A percentile compares a stretch with the other conserved stretches of the same genome.
These are phyloP conservation scores for Apiotrichum laibachii DNA, from an alignment of 1,284 basidiomycete genomes.

Conservation along the genomic window DNA sequence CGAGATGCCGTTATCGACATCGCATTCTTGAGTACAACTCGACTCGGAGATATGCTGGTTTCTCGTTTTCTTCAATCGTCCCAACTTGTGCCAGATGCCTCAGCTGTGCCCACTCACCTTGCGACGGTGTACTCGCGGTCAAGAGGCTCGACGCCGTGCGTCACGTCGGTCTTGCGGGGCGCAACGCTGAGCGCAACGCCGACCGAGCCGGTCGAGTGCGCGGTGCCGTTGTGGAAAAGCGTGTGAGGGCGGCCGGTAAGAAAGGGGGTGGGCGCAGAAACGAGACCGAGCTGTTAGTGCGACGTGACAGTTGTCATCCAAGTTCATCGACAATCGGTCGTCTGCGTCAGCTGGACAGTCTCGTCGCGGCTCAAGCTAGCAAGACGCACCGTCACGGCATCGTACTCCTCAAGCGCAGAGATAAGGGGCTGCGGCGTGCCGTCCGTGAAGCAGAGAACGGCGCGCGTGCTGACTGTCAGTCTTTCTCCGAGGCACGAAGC, in stretches of 20 bases:
- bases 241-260: slow-evolving; percentile 77
- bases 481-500: too few species aligned
- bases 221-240: slow-evolving; percentile 61
- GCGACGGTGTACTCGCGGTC: slow-evolving; percentile 60
- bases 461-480: slow-evolving; percentile 15
- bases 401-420: slow-evolving; percentile 22
- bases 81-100: too few species aligned
- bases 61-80: too few species aligned
- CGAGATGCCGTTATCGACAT: too few species aligned
- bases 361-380: neutral
- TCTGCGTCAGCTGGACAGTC: neutral
- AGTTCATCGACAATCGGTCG: neutral
- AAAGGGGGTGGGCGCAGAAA: slow-evolving; percentile 78
- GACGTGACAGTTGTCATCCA: neutral
- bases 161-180: slow-evolving; percentile 46
- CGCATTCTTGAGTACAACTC: too few species aligned
- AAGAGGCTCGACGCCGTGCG: slow-evolving; percentile 61
- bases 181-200: slow-evolving; percentile 61
- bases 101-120: slow-evolving; percentile 49
- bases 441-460: slow-evolving; percentile 37
- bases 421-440: slow-evolving; percentile 33
- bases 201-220: slow-evolving; percentile 67
- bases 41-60: too few species aligned
- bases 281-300: slow-evolving; percentile 62
- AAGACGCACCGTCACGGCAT: slow-evolving; percentile 10